Conservation (phyloP, 108 stramenopile species). For the Cyclotella cryptica region DNA sequence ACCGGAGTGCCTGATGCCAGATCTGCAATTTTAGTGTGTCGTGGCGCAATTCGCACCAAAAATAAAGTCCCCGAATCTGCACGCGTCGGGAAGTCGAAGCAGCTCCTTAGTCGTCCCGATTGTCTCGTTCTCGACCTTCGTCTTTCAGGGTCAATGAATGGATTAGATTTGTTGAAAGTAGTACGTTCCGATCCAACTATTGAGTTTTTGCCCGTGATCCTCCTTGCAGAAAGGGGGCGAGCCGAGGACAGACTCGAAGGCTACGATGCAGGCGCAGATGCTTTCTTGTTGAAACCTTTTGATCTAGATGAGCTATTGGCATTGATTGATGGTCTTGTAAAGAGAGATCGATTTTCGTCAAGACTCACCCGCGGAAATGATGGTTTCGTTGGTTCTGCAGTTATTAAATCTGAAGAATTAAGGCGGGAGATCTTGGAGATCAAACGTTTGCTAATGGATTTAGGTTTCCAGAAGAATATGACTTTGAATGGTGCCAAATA, state of each 20-base stretch:
- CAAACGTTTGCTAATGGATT: slow-evolving; percentile 56
- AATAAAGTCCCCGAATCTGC: slow-evolving; percentile 19
- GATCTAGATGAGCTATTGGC: slow-evolving; percentile 84
- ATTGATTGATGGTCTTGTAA: slow-evolving; percentile 66
- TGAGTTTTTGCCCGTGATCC: slow-evolving; percentile 69
- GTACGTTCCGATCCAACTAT: slow-evolving; percentile 63
- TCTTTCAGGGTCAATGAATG: slow-evolving; percentile 59
- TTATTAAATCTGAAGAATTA: slow-evolving; percentile 4
- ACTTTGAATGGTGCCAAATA: background rate
- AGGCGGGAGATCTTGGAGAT: slow-evolving; percentile 35
- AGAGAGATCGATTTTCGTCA: slow-evolving; percentile 37
- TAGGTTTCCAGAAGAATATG: slow-evolving; percentile 32
- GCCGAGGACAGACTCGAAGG: slow-evolving; percentile 81
- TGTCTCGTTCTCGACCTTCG: slow-evolving; percentile 44
- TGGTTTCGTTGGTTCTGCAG: background rate
- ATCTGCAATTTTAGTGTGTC: slow-evolving; percentile 59
- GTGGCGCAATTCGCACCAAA: slow-evolving; percentile 31
- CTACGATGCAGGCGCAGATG: slow-evolving; percentile 85
- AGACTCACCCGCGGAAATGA: background rate
- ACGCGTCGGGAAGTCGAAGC: slow-evolving; percentile 9
- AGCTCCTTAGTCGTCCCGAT: slow-evolving; percentile 16
- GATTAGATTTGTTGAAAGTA: slow-evolving; percentile 65
- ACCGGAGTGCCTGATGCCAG: slow-evolving; percentile 73
- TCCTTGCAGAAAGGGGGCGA: slow-evolving; percentile 80
- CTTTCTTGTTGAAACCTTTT: slow-evolving; percentile 88